A percentile compares a stretch with the other conserved stretches of the same genome.
phyloP scores from a whole-genome alignment of 1,139 yeast genomes.

The Blastobotrys raffinosifermentans region DNA sequence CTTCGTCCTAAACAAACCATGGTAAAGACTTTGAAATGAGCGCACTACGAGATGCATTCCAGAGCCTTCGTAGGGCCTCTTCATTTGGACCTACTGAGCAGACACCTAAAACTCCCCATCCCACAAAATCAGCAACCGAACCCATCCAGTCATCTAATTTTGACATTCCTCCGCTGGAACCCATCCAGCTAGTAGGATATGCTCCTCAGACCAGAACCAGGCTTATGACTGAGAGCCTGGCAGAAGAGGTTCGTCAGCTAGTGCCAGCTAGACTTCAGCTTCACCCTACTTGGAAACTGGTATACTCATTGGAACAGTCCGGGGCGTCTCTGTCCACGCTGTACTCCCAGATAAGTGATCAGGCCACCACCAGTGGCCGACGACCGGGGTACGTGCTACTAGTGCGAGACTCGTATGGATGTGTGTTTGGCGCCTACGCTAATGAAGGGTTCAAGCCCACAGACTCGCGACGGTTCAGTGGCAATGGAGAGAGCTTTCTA shows the following conservation, averaged over 20 bases:
- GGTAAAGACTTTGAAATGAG: no score
- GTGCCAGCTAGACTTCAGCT: constrained; percentile 77
- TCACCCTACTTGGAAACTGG: constrained; percentile 66
- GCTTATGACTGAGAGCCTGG: constrained; percentile 54
- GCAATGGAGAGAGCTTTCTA: constrained; percentile 91
- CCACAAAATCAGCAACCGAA: no score
- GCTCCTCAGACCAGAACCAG: constrained; percentile 48
- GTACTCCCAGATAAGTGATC: constrained; percentile 34
- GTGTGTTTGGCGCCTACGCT: constrained; percentile 75
- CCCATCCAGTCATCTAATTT: constrained; percentile 2
- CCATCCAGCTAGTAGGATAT: constrained; percentile 52
- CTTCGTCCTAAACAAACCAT: no score
- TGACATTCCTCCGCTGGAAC: constrained; percentile 40
- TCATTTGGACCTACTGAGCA: neutral
- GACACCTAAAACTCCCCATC: no score
- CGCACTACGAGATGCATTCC: no score
- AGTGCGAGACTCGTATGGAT: constrained; percentile 55
- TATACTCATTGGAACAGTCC: constrained; percentile 82
- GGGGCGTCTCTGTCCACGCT: constrained; percentile 84
- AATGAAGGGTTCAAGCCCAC: constrained; percentile 70
- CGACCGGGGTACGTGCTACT: constrained; percentile 67
- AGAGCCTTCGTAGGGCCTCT: neutral
- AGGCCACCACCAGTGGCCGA: constrained; percentile 29
- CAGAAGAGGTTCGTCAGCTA: constrained; percentile 65
- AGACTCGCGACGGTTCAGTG: constrained; percentile 63